These are phyloP conservation scores for Sordariomycetes sp. DNA, from an alignment of 2,329 filamentous ascomycete species.

Conservation along the genomic window DNA sequence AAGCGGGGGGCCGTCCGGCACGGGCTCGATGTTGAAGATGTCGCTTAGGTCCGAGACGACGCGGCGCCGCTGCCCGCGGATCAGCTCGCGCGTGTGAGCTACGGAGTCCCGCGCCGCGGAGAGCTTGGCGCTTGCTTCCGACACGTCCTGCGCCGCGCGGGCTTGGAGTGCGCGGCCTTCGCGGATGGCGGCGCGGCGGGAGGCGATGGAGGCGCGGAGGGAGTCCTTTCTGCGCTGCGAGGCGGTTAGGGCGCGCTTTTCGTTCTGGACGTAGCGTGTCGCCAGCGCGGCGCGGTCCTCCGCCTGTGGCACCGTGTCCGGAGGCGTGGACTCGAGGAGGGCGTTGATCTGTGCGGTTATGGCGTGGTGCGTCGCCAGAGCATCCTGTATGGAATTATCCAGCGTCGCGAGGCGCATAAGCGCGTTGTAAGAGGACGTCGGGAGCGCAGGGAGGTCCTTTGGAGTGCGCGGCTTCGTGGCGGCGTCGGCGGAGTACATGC, in stretches of 20 bases:
- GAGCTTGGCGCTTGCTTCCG: conserved; percentile 40
- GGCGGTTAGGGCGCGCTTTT: conserved; percentile 52
- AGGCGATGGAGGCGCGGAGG: conserved; percentile 50
- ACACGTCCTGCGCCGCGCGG: conserved; percentile 36
- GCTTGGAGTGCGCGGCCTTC: conserved; percentile 46
- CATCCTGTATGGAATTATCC: conserved; percentile 84
- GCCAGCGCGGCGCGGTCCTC: conserved; percentile 33
- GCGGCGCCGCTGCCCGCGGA: conserved; percentile 75
- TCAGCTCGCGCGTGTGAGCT: conserved; percentile 45
- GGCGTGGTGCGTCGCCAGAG: conserved; percentile 59
- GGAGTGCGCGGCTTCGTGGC: conserved; percentile 30
- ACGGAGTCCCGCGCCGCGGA: conserved; percentile 39
- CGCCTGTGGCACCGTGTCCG: conserved; percentile 30
- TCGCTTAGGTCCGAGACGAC: conserved; percentile 71
- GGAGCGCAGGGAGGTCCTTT: conserved; percentile 32
- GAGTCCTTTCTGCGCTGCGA: conserved; percentile 52
- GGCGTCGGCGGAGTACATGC: conserved; percentile 71
- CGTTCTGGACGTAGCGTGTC: conserved; percentile 41
- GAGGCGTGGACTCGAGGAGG: conserved; percentile 27
- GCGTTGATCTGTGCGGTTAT: conserved; percentile 68
- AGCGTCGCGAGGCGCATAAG: conserved; percentile 81
- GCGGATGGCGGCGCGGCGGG: conserved; percentile 54
- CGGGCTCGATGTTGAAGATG: conserved; percentile 70
- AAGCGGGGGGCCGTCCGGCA: conserved; percentile 42
- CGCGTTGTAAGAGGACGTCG: conserved; percentile 73